Evolutionary conservation across 164 flowering plant genomes (phyloP), one percentile per base, ranked within the genome.

Genomic region (Santalum album): DNA sequence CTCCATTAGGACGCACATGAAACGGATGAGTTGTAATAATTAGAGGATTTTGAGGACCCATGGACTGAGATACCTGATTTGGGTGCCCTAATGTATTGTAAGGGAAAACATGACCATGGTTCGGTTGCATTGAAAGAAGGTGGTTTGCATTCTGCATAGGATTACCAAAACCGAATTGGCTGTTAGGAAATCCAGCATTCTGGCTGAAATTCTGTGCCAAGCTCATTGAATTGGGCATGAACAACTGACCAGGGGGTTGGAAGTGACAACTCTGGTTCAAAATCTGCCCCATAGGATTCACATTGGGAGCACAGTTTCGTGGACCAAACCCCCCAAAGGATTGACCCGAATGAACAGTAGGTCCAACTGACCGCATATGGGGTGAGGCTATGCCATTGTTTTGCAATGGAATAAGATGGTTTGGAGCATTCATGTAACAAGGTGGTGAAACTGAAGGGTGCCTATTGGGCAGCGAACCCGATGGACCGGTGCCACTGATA

Each of bases 101-200:
- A 27, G 65, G 57, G 36, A 11, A 17, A 25, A 49, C 42, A 43
- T 42, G 63, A 23, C 59, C 54, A 36, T 29, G 57, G 44, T 27
- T 57, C 58, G 59, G 53, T 51, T 65, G 72, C 54, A 59, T 40
- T 17, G 59, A 56, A 21, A 53, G 1, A 44, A 53, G 35, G 22
- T 64, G 71, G 52, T 64, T 55, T n/a, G n/a, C n/a, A 51, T 64
- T 64, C 23, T 60, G 72, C 44, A 68, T 45, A 12, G 44, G 58
- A 57, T 63, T 60, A 25, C 40, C 72, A 39, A 62, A 43, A 67
- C 26, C 27, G 10, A 53, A 51, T 24, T 62, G 76, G 46, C 63
- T 57, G 52, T 53, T 65, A 3, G 62, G 69, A 25, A 62, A 35
- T 36, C 53, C 54, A 60, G 56, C 51, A 32, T 51, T 64, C 23